Evolutionary conservation across 1,139 yeast species (phyloP).

Genomic region (Suhomyces coccinellae): DNA sequence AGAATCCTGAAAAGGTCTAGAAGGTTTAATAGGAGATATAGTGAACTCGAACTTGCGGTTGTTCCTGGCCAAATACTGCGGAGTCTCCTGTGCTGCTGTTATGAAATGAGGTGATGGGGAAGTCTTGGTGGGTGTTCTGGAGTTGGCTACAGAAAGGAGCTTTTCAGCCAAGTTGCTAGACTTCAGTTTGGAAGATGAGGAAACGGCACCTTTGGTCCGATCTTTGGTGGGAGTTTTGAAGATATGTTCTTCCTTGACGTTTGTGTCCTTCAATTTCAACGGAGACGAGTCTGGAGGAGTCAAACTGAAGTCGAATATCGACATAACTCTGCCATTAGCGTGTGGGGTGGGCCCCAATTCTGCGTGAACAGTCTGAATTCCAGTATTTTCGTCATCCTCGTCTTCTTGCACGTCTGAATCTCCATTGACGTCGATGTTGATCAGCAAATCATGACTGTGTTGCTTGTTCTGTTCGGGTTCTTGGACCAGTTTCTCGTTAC

Average conservation of each 20-base stretch:
- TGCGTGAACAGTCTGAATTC: constrained; percentile 13
- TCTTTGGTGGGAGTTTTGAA: constrained; percentile 40
- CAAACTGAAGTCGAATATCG: constrained; percentile 57
- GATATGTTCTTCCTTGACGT: constrained; percentile 1
- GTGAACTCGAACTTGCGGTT: constrained; percentile 24
- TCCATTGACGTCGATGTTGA: constrained; percentile 12
- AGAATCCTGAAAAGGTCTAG: background rate
- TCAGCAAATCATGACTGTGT: background rate
- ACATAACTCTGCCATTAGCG: constrained; percentile 64
- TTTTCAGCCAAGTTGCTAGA: constrained; percentile 6
- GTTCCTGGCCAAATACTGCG: constrained; percentile 33
- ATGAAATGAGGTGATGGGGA: background rate
- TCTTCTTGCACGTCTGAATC: constrained; percentile 11
- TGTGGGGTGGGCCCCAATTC: constrained; percentile 80
- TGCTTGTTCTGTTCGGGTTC: background rate
- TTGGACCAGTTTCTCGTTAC: constrained; percentile 1
- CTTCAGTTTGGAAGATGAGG: too few species aligned
- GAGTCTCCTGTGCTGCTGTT: constrained; percentile 27
- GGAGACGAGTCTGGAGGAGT: constrained; percentile 53
- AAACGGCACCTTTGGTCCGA: constrained; percentile 1
- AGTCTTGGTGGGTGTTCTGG: constrained; percentile 9
- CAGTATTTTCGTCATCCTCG: background rate
- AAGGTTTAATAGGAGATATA: constrained; percentile 1
- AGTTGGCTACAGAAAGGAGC: constrained; percentile 11
- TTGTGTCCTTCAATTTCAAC: constrained; percentile 18